phyloP scores from a whole-genome alignment of 192 early-diverging fungal genomes.

The Umbelopsis sp. region DNA sequence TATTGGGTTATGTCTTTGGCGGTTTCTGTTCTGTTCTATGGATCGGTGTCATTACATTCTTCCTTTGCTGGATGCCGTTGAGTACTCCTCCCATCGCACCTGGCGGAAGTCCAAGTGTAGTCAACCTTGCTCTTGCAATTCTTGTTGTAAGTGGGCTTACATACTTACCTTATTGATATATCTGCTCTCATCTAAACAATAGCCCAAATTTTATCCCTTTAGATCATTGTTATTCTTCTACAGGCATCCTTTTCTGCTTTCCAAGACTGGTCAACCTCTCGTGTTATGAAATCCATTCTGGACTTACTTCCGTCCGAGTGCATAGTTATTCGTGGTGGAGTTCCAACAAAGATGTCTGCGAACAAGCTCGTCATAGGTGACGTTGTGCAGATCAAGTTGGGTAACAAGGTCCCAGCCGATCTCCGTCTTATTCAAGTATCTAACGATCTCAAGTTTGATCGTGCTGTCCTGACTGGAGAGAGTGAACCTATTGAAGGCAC shows the following conservation, averaged over 20 bases:
- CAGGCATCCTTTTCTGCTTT: constrained; percentile 66
- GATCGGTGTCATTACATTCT: constrained; percentile 63
- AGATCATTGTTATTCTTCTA: constrained; percentile 62
- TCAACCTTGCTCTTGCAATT: constrained; percentile 59
- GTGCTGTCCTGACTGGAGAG: constrained; percentile 75
- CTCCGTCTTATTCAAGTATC: constrained; percentile 62
- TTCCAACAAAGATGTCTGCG: constrained; percentile 46
- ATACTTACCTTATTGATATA: background rate
- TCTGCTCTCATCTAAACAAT: background rate
- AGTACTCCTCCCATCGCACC: constrained; percentile 28
- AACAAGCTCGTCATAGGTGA: constrained; percentile 74
- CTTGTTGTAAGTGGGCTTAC: constrained; percentile 31
- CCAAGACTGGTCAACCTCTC: constrained; percentile 66
- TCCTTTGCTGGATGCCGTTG: constrained; percentile 65
- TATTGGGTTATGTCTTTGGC: constrained; percentile 56
- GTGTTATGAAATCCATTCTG: constrained; percentile 69
- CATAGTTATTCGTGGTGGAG: constrained; percentile 71
- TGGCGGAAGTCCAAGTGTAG: constrained; percentile 52
- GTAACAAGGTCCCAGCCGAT: constrained; percentile 81
- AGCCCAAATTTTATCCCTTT: background rate
- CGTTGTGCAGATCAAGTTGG: constrained; percentile 63
- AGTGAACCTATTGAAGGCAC: constrained; percentile 61
- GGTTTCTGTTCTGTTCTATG: constrained; percentile 72
- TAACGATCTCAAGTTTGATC: constrained; percentile 73
- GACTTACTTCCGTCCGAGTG: constrained; percentile 65